Evolutionary conservation across 2,329 filamentous ascomycete genomes (phyloP).

Genomic region (Penicillium sp.): DNA sequence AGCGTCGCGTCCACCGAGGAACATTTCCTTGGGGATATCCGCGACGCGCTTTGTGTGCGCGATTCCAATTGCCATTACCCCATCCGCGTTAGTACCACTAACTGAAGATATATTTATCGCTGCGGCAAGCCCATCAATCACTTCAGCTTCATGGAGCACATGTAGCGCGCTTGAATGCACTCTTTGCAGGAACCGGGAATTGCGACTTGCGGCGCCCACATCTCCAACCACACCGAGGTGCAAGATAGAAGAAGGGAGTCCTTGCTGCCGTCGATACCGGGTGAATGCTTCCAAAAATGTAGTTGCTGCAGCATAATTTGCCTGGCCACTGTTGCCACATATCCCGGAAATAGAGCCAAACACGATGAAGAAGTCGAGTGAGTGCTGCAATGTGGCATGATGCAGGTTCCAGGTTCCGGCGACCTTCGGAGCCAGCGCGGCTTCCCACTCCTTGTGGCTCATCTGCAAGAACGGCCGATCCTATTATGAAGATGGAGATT

Average conservation of each 20-base stretch:
- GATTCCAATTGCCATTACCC: neutral
- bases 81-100: neutral
- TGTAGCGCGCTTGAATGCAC: conserved; percentile 7
- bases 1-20: neutral
- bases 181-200: conserved; percentile 11
- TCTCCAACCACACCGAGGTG: conserved; percentile 23
- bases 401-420: conserved; percentile 27
- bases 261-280: conserved; percentile 17
- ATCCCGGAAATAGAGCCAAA: conserved; percentile 29
- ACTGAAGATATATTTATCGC: neutral
- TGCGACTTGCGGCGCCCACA: conserved; percentile 18
- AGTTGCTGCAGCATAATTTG: conserved; percentile 34
- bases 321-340: conserved; percentile 34
- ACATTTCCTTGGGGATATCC: neutral
- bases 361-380: conserved; percentile 22
- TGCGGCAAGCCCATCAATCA: neutral
- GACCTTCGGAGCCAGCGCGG: conserved; percentile 29
- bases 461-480: conserved; percentile 26
- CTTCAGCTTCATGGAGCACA: neutral
- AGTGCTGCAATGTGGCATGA: conserved; percentile 2
- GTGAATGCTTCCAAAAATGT: conserved; percentile 28
- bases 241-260: conserved; percentile 18
- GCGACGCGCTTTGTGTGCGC: neutral
- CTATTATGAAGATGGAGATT: neutral
- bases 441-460: conserved; percentile 27